phyloP scores from a whole-genome alignment of 257 asterid species.

The Scutellaria minor region DNA sequence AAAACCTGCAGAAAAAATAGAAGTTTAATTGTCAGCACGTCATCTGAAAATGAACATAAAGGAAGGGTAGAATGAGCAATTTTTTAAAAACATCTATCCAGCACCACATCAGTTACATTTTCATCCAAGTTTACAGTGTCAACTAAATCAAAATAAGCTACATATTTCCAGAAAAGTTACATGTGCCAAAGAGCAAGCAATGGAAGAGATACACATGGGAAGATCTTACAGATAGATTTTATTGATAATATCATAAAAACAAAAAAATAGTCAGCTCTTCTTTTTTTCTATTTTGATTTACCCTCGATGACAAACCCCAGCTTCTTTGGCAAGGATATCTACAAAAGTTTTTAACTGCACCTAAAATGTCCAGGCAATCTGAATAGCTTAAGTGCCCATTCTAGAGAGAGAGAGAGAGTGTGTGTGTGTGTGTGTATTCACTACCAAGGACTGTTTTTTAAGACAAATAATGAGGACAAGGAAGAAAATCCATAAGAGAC shows the following conservation, averaged over 20 bases:
- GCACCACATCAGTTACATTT: neutral
- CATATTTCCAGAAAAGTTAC: neutral
- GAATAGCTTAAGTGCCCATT: conserved; percentile 10
- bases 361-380: conserved; percentile 14
- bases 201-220: conserved; percentile 16
- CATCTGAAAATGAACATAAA: neutral
- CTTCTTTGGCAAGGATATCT: conserved; percentile 3
- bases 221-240: neutral
- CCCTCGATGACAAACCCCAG: conserved; percentile 7
- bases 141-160: neutral
- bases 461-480: neutral
- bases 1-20: conserved; percentile 59
- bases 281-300: conserved; percentile 6
- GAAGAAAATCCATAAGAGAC: neutral
- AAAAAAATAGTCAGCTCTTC: neutral
- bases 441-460: neutral
- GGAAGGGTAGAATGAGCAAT: conserved; percentile 3
- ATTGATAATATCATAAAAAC: neutral
- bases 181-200: conserved; percentile 9
- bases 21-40: conserved; percentile 19
- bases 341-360: neutral
- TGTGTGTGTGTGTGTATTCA: neutral
- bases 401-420: too few species aligned
- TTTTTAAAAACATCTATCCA: neutral
- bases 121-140: conserved; percentile 1